Evolutionary conservation across 2,329 filamentous ascomycete genomes (phyloP).

Genomic region (Bretziella fagacearum): DNA sequence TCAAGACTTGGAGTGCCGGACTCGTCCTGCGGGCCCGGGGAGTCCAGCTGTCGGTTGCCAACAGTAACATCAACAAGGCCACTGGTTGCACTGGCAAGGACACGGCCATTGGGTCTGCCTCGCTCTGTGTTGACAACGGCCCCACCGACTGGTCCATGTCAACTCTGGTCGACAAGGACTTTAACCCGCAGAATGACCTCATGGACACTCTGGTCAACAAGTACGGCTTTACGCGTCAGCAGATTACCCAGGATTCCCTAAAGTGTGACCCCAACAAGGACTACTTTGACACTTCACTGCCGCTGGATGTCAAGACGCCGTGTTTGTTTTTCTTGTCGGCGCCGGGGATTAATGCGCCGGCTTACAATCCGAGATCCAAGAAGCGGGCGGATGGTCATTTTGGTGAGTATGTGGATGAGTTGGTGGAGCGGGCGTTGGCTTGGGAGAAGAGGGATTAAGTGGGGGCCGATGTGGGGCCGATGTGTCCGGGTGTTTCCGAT

Average conservation of each 20-base stretch:
- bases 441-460: background rate
- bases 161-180: slow-evolving; percentile 9
- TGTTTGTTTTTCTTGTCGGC: slow-evolving; percentile 10
- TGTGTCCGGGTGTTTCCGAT: too few relatives aligned
- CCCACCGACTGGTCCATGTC: slow-evolving; percentile 4
- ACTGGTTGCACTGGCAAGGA: slow-evolving; percentile 4
- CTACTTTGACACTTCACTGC: slow-evolving; percentile 5
- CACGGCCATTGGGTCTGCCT: slow-evolving; percentile 4
- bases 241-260: slow-evolving; percentile 5
- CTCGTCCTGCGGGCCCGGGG: slow-evolving; percentile 13
- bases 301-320: slow-evolving; percentile 7
- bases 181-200: slow-evolving; percentile 8
- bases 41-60: slow-evolving; percentile 10
- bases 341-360: background rate
- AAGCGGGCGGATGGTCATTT: background rate
- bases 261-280: slow-evolving; percentile 9
- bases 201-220: slow-evolving; percentile 13
- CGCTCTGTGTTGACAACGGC: slow-evolving; percentile 8
- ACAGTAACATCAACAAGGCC: background rate
- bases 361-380: background rate
- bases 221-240: slow-evolving; percentile 13
- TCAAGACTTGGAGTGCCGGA: slow-evolving; percentile 11
- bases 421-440: background rate
- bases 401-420: background rate
- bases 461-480: too few relatives aligned